Evolutionary conservation across 805 yeast species (phyloP).

Genomic region (Vanderwaltozyma yarrowii): DNA sequence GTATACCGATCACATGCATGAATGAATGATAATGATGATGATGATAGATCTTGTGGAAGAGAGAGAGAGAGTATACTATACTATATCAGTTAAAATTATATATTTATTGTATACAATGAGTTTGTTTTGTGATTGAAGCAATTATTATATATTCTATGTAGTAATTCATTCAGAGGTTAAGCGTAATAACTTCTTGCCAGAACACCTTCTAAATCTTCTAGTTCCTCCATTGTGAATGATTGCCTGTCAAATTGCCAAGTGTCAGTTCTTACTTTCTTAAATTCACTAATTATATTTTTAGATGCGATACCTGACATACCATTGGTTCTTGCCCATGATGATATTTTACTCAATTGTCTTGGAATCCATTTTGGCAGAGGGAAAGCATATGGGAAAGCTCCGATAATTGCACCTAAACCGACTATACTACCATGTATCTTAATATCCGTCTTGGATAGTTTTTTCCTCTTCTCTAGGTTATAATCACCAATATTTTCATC

Average conservation of each 20-base stretch:
- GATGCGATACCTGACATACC: slow-evolving; percentile 80
- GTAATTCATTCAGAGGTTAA: too few relatives aligned
- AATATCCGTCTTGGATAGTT: slow-evolving; percentile 32
- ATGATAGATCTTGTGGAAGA: too few relatives aligned
- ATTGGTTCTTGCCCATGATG: slow-evolving; percentile 60
- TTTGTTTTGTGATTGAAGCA: too few relatives aligned
- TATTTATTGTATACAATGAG: too few relatives aligned
- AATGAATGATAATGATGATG: too few relatives aligned
- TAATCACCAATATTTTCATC: slow-evolving; percentile 19
- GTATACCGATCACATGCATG: too few relatives aligned
- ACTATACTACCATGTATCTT: slow-evolving; percentile 74
- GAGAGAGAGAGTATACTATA: too few relatives aligned
- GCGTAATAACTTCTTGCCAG: slow-evolving; percentile 88
- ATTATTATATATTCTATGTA: too few relatives aligned
- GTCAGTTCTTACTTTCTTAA: slow-evolving; percentile 87
- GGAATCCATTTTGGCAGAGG: slow-evolving; percentile 95
- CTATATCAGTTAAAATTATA: too few relatives aligned
- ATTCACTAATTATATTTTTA: slow-evolving; percentile 67
- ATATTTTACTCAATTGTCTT: slow-evolving; percentile 51
- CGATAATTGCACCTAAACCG: slow-evolving; percentile 79
- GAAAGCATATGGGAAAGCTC: slow-evolving; percentile 81
- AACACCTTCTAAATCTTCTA: slow-evolving; percentile 90
- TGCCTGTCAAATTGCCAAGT: slow-evolving; percentile 89
- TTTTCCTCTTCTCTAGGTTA: slow-evolving; percentile 25
- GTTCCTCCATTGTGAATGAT: slow-evolving; percentile 64